Evolutionary conservation across 331 rosid genomes (phyloP), one percentile per base, ranked within the genome.

Genomic region (Quercus tomentella): DNA sequence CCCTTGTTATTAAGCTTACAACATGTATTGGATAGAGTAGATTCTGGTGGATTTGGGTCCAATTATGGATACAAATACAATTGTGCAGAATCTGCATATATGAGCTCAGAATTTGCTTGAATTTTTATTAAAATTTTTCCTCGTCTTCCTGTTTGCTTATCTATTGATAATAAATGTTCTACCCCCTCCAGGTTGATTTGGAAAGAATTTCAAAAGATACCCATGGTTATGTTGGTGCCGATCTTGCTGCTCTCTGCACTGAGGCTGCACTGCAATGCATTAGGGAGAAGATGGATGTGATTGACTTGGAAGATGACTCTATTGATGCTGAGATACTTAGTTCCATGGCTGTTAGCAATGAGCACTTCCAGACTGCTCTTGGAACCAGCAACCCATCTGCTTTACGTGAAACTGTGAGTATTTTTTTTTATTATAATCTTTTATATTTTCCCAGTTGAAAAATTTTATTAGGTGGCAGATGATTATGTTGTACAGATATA

Each of bases 151-250:
- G n/a, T 52, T 30, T 60, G 61, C 65, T 25, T 70, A 76, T 70
- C 73, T 35, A 15, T 31, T 82, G 62, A 20, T 30, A 16, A 17
- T 65, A 65, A 65, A 30, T 65, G 21, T 2, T 65, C 43, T 65
- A 15, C 20, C 18, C 58, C 31, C 22, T 37, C 5, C 57, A 91
- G 96, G 96, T 91, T 87, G 93, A 91, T 87, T 80, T 89, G 35
- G 93, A 89, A 80, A 87, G 79, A 77, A 89, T 91, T 81, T 52
- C 91, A 23, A 87, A 89, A 56, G 89, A 89, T 55, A 90, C 92
- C 9, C 90, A 89, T 76, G 92, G 90, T 45, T 89, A 89, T 85
- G 90, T 89, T 81, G 92, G 92, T 71, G 89, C 91, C 11, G 92
- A 89, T 79, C 61, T 56, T 20, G 12, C 61, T 18, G 61, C 61